Percentiles rank a stretch among this genome's conserved stretches.
These are phyloP conservation scores for Candida mesenterica DNA, from an alignment of 1,139 yeast genomes.

Conservation along the genomic window DNA sequence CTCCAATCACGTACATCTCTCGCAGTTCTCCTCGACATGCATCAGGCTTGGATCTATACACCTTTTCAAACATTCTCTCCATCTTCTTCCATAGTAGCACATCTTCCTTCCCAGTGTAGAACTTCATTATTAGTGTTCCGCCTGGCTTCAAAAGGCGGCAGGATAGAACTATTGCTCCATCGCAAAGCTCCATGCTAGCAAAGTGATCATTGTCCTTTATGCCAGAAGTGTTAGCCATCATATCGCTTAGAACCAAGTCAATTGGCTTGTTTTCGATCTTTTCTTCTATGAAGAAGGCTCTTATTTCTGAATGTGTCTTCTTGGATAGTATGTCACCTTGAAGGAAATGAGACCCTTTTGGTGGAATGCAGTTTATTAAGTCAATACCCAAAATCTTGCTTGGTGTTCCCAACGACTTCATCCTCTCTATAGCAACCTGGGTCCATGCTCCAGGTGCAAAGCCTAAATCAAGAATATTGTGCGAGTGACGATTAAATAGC, in stretches of 20 bases:
- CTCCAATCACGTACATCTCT: slow-evolving; percentile 38
- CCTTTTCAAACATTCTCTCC: slow-evolving; percentile 30
- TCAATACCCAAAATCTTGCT: slow-evolving; percentile 42
- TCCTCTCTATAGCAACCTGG: slow-evolving; percentile 37
- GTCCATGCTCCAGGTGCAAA: slow-evolving; percentile 54
- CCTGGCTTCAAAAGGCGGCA: slow-evolving; percentile 26
- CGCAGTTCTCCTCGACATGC: slow-evolving; percentile 42
- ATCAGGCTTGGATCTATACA: slow-evolving; percentile 33
- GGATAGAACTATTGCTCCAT: slow-evolving; percentile 35
- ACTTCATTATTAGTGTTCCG: slow-evolving; percentile 43
- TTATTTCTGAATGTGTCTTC: slow-evolving; percentile 32
- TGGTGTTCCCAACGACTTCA: slow-evolving; percentile 15
- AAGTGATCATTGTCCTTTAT: slow-evolving; percentile 42
- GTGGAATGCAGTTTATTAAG: slow-evolving; percentile 38
- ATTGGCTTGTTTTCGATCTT: slow-evolving; percentile 14
- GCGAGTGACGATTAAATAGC: slow-evolving; percentile 48
- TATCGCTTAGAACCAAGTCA: slow-evolving; percentile 43
- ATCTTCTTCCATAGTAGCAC: slow-evolving; percentile 24
- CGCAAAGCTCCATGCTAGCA: slow-evolving; percentile 47
- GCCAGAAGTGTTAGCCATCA: slow-evolving; percentile 51
- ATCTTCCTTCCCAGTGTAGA: slow-evolving; percentile 43
- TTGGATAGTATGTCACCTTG: slow-evolving; percentile 42
- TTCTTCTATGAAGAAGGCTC: slow-evolving; percentile 14
- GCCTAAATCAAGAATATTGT: slow-evolving; percentile 72
- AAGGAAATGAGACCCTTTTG: slow-evolving; percentile 38